phyloP scores from a whole-genome alignment of 306 rosid species.

The Quercus rubra region DNA sequence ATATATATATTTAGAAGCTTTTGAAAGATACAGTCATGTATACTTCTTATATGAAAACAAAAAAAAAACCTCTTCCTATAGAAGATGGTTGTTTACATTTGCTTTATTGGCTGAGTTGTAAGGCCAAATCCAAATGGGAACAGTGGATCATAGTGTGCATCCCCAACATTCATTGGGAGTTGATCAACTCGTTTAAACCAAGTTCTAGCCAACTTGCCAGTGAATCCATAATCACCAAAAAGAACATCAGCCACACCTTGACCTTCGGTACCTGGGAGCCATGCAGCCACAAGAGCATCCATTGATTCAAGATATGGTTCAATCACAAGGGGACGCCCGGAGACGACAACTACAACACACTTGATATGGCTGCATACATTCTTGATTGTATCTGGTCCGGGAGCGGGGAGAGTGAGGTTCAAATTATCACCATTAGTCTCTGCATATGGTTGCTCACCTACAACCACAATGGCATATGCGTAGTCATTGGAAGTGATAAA shows the following conservation, averaged over 20 bases:
- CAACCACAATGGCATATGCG: neutral
- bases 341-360: neutral
- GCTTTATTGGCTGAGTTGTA: neutral
- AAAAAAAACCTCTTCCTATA: neutral
- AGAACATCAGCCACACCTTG: slow-evolving; percentile 2
- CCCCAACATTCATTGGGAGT: slow-evolving; percentile 8
- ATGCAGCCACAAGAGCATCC: slow-evolving; percentile 10
- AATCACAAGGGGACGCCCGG: neutral
- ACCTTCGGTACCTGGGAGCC: neutral
- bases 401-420: slow-evolving; percentile 1
- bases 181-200: slow-evolving; percentile 6
- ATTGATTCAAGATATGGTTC: neutral
- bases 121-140: slow-evolving; percentile 5
- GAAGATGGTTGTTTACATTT: neutral
- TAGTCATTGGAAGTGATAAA: neutral
- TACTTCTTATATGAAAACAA: neutral
- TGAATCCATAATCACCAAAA: neutral
- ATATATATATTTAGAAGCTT: neutral
- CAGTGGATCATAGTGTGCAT: neutral
- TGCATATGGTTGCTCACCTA: neutral
- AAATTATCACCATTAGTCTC: neutral
- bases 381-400: neutral
- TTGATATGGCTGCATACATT: neutral
- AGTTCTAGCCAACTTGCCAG: slow-evolving; percentile 3
- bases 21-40: neutral